A percentile compares a stretch with the other conserved stretches of the same genome.
These are phyloP conservation scores for Chamaecyparis obtusa DNA, from an alignment of 75 land plant genomes.

Conservation along the genomic window DNA sequence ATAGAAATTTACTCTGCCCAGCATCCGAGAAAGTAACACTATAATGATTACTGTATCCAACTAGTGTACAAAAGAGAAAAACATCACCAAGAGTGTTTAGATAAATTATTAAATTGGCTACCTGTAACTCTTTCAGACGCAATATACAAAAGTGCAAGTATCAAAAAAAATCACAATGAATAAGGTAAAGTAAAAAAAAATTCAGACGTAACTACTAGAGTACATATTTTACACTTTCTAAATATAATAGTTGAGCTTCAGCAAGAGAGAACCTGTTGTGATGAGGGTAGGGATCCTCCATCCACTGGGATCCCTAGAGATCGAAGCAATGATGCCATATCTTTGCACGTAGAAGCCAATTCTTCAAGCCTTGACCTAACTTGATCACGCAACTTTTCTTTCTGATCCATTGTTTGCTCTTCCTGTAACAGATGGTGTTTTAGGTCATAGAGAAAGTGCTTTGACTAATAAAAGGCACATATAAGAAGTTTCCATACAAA, in stretches of 20 bases:
- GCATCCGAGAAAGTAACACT: neutral
- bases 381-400: constrained; percentile 62
- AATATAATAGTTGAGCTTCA: neutral
- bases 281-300: constrained; percentile 48
- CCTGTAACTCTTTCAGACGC: neutral
- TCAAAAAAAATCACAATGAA: neutral
- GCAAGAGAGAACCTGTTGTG: constrained; percentile 43
- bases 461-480: neutral
- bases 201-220: neutral
- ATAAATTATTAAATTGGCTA: neutral
- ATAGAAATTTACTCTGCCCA: neutral
- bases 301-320: constrained; percentile 64
- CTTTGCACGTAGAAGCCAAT: constrained; percentile 54
- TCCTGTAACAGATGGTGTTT: constrained; percentile 42
- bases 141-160: neutral
- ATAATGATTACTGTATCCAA: neutral
- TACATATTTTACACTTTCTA: neutral
- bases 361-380: constrained; percentile 54
- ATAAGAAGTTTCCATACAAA: neutral
- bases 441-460: neutral
- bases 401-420: constrained; percentile 64
- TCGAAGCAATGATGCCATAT: constrained; percentile 81
- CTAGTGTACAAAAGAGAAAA: neutral
- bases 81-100: neutral
- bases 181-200: neutral